Percentiles rank a stretch among this genome's conserved stretches.
These are phyloP conservation scores for Cercospora sp. DNA, from an alignment of 2,329 filamentous ascomycete genomes.

Conservation along the genomic window DNA sequence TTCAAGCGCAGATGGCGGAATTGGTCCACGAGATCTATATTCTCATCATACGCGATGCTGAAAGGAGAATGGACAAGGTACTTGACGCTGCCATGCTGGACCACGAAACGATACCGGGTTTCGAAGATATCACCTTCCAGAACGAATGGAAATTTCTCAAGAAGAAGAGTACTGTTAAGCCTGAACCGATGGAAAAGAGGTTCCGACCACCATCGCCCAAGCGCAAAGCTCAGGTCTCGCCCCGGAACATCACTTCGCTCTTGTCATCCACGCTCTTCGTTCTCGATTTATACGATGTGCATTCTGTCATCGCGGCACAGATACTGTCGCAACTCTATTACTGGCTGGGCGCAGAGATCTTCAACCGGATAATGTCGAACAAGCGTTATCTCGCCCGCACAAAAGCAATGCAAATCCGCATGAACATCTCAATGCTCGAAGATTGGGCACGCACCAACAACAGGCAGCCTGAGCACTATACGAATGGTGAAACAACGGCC, in stretches of 20 bases:
- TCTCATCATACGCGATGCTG: constrained; percentile 91
- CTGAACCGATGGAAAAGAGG: constrained; percentile 85
- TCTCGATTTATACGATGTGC: constrained; percentile 96
- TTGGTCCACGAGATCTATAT: constrained; percentile 98
- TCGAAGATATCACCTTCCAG: constrained; percentile 95
- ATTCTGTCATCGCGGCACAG: constrained; percentile 92
- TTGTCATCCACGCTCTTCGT: constrained; percentile 96
- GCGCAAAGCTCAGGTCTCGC: constrained; percentile 84
- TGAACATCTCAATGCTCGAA: constrained; percentile 94
- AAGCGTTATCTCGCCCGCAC: constrained; percentile 91
- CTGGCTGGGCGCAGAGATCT: constrained; percentile 93
- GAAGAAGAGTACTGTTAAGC: constrained; percentile 81
- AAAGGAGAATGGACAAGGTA: constrained; percentile 93
- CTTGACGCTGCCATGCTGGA: constrained; percentile 92
- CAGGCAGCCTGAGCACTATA: constrained; percentile 90
- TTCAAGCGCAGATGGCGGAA: constrained; percentile 90
- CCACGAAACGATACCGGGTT: constrained; percentile 95
- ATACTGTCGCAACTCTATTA: constrained; percentile 91
- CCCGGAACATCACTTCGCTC: constrained; percentile 91
- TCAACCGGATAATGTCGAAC: constrained; percentile 97
- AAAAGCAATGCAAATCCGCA: constrained; percentile 99
- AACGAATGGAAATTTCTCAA: constrained; percentile 99
- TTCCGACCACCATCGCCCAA: constrained; percentile 92
- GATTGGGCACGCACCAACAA: constrained; percentile 96
- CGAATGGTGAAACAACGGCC: constrained; percentile 82